A percentile compares a stretch with the other conserved stretches of the same genome.
These are phyloP conservation scores for Chenopodium berlandieri DNA, from an alignment of 148 eudicot species.

Conservation along the genomic window DNA sequence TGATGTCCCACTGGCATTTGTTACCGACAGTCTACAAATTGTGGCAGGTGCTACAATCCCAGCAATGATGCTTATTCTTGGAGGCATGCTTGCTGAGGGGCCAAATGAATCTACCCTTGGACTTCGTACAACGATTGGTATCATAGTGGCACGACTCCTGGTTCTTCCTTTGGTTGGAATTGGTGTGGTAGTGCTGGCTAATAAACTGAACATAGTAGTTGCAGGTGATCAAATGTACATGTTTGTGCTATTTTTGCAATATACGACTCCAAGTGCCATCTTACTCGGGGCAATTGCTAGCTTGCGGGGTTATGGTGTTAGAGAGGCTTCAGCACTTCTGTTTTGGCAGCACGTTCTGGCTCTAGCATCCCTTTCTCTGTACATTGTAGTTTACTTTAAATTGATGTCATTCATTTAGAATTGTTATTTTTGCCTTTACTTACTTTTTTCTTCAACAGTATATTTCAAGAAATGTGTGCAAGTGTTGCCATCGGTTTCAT, in stretches of 20 bases:
- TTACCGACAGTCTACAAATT: constrained; percentile 62
- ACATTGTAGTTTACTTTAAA: constrained; percentile 50
- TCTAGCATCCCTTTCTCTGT: constrained; percentile 55
- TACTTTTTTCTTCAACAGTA: neutral
- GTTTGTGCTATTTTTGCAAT: constrained; percentile 62
- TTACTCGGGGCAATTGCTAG: constrained; percentile 69
- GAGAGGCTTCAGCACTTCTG: constrained; percentile 61
- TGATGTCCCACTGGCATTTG: constrained; percentile 53
- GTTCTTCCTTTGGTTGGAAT: constrained; percentile 62
- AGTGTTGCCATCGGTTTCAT: neutral
- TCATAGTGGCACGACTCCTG: constrained; percentile 48
- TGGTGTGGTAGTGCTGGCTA: constrained; percentile 46
- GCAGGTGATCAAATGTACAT: constrained; percentile 52
- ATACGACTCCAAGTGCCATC: constrained; percentile 70
- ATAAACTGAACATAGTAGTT: constrained; percentile 45
- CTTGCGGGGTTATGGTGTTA: constrained; percentile 63
- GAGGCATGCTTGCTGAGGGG: constrained; percentile 72
- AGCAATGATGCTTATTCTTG: constrained; percentile 69
- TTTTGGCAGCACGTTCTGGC: constrained; percentile 77
- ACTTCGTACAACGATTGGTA: constrained; percentile 51
- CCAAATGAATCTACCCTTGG: constrained; percentile 59
- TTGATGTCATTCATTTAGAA: constrained; percentile 33
- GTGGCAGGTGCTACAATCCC: constrained; percentile 68
- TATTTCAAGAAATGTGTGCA: neutral
- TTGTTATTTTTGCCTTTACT: neutral